Evolutionary conservation across 2,329 filamentous ascomycete genomes (phyloP), one percentile per base, ranked within the genome.

Genomic region (Alternaria infectoria): DNA sequence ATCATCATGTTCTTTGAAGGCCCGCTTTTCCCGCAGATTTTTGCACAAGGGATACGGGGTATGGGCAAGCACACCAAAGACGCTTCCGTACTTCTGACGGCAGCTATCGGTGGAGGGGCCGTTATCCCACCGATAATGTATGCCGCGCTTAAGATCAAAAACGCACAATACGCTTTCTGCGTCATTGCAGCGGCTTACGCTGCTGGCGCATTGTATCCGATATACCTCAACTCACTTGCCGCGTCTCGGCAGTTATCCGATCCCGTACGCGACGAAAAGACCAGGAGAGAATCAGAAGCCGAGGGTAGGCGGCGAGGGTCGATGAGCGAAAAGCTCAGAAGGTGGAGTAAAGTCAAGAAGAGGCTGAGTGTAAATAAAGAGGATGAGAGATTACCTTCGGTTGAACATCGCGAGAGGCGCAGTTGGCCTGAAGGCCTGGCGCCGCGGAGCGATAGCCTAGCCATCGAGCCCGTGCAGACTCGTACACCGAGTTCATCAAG

Each of bases 1-100:
- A 77, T 89, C 66, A 70, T 86, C 50, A 88, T 85, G 72, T 85
- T 89, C 66, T 88, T 88, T 67, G 86, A 89, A 77, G 87, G 86
- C 10, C 87, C 88, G 5, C 79, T 86, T 3, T 90, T 89, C 76
- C 82, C 85, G 44, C 83, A 87, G 52, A 86, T 88, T 58, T 90
- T 86, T 67, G 86, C 86, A 12, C 86, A 87, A 64, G 80, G 82
- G 3, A 80, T 90, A 10, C 86, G 87, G 21, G 88, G 88, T 9
- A 81, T 88, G 67, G 87, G 86, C 6, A 80, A 76, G 13, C 84
- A 87, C 70, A 89, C 87, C 15, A 89, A 89, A 69, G 82, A 85
- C 30, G 88, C 85, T 7, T 81, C 84, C 7, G 83, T 84, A 0
- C 68, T 87, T 3, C 75, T 90, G 47, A 86, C 86, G 1, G 82